These are phyloP conservation scores for Tricholoma hemisulphureum DNA, from an alignment of 768 basidiomycete species.

Conservation along the genomic window DNA sequence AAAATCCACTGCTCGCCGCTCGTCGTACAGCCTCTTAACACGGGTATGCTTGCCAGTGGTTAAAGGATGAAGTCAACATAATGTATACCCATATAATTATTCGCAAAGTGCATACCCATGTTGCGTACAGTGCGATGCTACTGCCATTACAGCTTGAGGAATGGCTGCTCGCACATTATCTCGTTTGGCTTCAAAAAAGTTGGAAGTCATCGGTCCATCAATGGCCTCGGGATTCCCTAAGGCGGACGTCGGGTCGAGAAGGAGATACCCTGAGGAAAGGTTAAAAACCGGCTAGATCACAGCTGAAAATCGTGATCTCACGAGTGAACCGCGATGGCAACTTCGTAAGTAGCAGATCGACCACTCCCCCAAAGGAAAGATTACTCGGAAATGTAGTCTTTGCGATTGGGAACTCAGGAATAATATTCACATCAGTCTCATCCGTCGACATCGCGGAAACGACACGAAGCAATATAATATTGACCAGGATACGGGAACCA, in stretches of 20 bases:
- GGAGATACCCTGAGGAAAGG: conserved; percentile 10
- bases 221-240: conserved; percentile 10
- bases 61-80: background rate
- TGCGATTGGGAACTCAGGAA: conserved; percentile 21
- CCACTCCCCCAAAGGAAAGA: conserved; percentile 15
- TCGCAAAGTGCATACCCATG: no score
- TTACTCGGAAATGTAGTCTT: conserved; percentile 14
- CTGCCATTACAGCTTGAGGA: conserved; percentile 14
- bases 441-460: conserved; percentile 16
- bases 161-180: conserved; percentile 14
- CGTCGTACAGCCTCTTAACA: conserved; percentile 12
- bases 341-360: conserved; percentile 3
- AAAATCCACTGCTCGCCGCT: conserved; percentile 16
- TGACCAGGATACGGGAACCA: conserved; percentile 18
- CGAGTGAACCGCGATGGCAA: background rate
- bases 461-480: conserved; percentile 19
- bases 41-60: conserved; percentile 4
- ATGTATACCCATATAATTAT: no score
- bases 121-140: conserved; percentile 14
- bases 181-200: conserved; percentile 17
- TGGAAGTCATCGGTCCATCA: conserved; percentile 12
- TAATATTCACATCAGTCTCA: conserved; percentile 17
- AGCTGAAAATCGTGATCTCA: background rate
- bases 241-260: conserved; percentile 7
- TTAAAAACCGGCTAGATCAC: background rate